Evolutionary conservation across 441 rosid genomes (phyloP).

Genomic region (Rhodomyrtus psidioides): DNA sequence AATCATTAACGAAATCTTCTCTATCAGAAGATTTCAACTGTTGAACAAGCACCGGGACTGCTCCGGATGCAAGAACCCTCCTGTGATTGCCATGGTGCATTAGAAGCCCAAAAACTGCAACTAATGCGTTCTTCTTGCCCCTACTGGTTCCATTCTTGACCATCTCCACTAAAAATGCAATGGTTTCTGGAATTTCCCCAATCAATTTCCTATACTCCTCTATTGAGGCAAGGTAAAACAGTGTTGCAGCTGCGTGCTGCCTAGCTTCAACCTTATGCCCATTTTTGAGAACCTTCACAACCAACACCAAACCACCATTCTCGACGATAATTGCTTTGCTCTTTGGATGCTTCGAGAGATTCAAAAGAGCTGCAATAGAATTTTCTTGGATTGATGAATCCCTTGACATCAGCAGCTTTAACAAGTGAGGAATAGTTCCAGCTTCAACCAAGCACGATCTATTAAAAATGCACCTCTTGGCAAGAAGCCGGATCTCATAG

Average conservation of each 20-base stretch:
- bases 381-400: constrained; percentile 49
- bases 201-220: constrained; percentile 56
- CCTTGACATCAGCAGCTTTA: constrained; percentile 28
- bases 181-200: constrained; percentile 52
- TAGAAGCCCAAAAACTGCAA: constrained; percentile 56
- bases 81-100: constrained; percentile 41
- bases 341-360: constrained; percentile 55
- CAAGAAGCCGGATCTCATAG: constrained; percentile 57
- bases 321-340: constrained; percentile 43
- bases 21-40: constrained; percentile 31
- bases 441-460: constrained; percentile 67
- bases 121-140: constrained; percentile 58
- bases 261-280: constrained; percentile 46
- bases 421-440: constrained; percentile 32
- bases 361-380: constrained; percentile 56
- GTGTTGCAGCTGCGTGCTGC: constrained; percentile 60
- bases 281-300: constrained; percentile 34
- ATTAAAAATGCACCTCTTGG: constrained; percentile 55
- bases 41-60: constrained; percentile 43
- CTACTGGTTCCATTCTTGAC: constrained; percentile 30
- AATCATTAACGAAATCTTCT: constrained; percentile 43
- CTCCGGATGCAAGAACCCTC: constrained; percentile 50
- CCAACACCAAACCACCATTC: constrained; percentile 38
- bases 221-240: constrained; percentile 62
- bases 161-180: constrained; percentile 45